Base-by-base conservation (phyloP, 345 rosid genomes). In the Brassica carinata region DNA sequence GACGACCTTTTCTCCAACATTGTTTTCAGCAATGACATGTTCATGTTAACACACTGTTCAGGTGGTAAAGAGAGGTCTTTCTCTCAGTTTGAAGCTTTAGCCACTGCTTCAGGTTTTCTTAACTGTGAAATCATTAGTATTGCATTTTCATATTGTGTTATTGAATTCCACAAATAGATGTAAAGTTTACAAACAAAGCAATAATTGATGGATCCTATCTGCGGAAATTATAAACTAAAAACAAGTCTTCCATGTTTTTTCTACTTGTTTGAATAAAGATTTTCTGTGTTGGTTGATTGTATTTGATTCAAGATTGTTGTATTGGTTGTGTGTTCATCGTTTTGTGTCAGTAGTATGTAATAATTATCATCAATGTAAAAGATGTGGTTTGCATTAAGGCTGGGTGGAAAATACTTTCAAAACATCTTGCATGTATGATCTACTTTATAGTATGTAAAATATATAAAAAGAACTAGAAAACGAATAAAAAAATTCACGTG, bases 21-120 rank as follows among this genome's bases (percentile, higher is more conserved):
- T 48, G 86, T 73, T 3, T 81, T 38, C 45, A 71, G 33, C 53
- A 76, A 69, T 69, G 90, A 86, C 64, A 2, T 86, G 29, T 7
- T 80, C 2, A 85, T 88, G 91, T 27, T 87, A 27, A 83, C 84
- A 45, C 77, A 59, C 5, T 23, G 75, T 81, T 0, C 57, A 4
- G 85, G 86, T 18, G 90, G 88, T 0, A 85, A 84, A 72, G 91
- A 87, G 77, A 83, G 90, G 76, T 82, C 82, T 2, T 66, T 53
- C 13, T 59, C 53, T 11, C 86, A 87, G 58, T 86, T 55, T 2
- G 70, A 82, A 59, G 67, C 62, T 13, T 82, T 89, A 11, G 91
- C 88, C 57, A 0, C 7, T 48, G 17, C 17, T 0, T 75, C 73
- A 9, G 78, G 73, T 8, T 76, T 67, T 7, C 10, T 13, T 33